Conservation (phyloP, 2,329 filamentous ascomycete genomes). For the Neodidymelliopsis sp. region DNA sequence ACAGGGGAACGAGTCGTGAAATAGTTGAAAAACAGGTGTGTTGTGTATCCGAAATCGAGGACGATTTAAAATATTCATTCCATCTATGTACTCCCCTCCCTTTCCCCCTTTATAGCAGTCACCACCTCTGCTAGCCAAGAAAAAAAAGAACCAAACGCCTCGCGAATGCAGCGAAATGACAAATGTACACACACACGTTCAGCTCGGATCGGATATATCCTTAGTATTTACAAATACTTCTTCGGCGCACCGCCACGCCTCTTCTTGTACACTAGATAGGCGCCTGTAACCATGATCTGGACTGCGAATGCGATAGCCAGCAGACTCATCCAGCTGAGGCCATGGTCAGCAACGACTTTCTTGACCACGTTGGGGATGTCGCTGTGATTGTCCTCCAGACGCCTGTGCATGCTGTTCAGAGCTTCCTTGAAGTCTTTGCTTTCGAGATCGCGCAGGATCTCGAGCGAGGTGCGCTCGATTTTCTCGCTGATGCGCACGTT, state of each 20-base stretch:
- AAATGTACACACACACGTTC: too few species aligned
- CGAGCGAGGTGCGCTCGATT: constrained; percentile 60
- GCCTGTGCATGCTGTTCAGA: constrained; percentile 62
- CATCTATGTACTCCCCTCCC: too few species aligned
- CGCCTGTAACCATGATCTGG: constrained; percentile 73
- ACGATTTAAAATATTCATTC: too few species aligned
- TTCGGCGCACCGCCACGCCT: constrained; percentile 80
- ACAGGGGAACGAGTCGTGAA: too few species aligned
- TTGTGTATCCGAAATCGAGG: too few species aligned
- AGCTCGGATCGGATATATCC: too few species aligned
- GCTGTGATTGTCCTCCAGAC: constrained; percentile 62
- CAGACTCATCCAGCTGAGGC: constrained; percentile 66
- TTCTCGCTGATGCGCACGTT: constrained; percentile 60
- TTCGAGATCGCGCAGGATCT: constrained; percentile 62
- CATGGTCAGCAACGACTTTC: constrained; percentile 60
- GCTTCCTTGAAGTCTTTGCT: constrained; percentile 64
- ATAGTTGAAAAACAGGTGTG: too few species aligned
- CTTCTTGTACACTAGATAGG: constrained; percentile 81
- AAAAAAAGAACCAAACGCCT: too few species aligned
- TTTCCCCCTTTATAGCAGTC: too few species aligned
- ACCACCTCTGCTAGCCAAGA: too few species aligned
- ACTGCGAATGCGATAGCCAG: constrained; percentile 77
- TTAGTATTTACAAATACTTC: constrained; percentile 74
- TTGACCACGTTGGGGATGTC: constrained; percentile 55
- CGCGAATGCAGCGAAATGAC: too few species aligned